Evolutionary conservation across 2,329 filamentous ascomycete genomes (phyloP).

Genomic region (Hymenoscyphus infarciens): DNA sequence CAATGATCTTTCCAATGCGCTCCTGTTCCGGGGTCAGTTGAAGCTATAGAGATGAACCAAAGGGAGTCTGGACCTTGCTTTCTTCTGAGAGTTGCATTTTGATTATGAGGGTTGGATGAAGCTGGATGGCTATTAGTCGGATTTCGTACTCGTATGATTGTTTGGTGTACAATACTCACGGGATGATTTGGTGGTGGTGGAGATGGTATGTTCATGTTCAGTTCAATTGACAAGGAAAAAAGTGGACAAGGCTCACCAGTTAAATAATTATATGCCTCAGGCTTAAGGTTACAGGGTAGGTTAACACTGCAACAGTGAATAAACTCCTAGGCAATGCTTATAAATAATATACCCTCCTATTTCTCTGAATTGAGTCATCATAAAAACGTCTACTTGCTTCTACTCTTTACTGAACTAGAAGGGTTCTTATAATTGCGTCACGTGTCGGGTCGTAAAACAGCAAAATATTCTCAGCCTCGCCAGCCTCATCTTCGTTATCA

Average conservation of each 20-base stretch:
- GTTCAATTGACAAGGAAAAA: not conserved
- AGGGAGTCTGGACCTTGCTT: slow-evolving; percentile 68
- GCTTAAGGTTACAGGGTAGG: not conserved
- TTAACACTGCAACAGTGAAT: not conserved
- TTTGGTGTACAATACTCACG: slow-evolving; percentile 13
- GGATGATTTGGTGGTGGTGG: not conserved
- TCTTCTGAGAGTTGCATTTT: slow-evolving; percentile 75
- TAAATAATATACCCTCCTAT: not conserved
- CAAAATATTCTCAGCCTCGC: slow-evolving; percentile 12
- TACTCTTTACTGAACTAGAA: too few species aligned
- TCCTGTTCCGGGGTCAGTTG: slow-evolving; percentile 56
- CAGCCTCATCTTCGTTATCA: slow-evolving; percentile 11
- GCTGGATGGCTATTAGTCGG: slow-evolving; percentile 18
- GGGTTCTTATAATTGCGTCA: not conserved
- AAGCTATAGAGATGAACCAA: slow-evolving; percentile 4
- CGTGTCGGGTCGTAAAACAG: not conserved
- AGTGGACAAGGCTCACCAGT: not conserved
- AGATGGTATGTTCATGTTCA: not conserved
- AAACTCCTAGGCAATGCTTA: not conserved
- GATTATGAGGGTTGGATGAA: slow-evolving; percentile 17
- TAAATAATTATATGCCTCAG: not conserved
- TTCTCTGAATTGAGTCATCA: not conserved
- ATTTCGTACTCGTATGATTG: not conserved
- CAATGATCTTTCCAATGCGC: slow-evolving; percentile 95
- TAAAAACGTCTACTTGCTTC: not conserved